Conservation (phyloP, 108 stramenopile species). For the Chaetoceros muelleri region DNA sequence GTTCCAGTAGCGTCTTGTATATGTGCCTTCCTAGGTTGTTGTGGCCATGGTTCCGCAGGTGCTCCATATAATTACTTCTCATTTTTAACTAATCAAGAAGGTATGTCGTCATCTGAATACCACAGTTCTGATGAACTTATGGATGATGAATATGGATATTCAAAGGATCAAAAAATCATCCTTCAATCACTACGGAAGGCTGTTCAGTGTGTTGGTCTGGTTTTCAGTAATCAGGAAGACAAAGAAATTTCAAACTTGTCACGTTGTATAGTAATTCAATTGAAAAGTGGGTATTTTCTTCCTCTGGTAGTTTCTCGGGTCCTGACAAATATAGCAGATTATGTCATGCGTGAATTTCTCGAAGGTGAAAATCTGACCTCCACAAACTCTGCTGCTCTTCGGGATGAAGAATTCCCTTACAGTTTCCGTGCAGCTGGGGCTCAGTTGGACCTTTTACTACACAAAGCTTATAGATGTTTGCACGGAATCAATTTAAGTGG, state of each 20-base stretch:
- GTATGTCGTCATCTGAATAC: conserved; percentile 30
- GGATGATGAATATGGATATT: conserved; percentile 19
- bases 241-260: conserved; percentile 19
- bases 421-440: conserved; percentile 38
- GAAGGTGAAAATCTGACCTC: conserved; percentile 10
- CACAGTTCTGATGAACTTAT: conserved; percentile 70
- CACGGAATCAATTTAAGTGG: conserved; percentile 40
- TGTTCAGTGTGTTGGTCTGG: conserved; percentile 46
- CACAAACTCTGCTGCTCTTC: conserved; percentile 10
- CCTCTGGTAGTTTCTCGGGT: conserved; percentile 49
- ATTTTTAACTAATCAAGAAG: no score
- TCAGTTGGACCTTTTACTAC: conserved; percentile 43
- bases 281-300: conserved; percentile 43
- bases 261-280: conserved; percentile 7
- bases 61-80: no score
- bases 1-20: conserved; percentile 45
- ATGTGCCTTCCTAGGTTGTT: conserved; percentile 52
- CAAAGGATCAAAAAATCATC: conserved; percentile 9
- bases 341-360: conserved; percentile 39
- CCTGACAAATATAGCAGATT: conserved; percentile 51
- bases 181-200: conserved; percentile 49
- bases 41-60: background rate
- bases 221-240: conserved; percentile 36
- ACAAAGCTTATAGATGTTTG: conserved; percentile 45
- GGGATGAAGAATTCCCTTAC: conserved; percentile 48